These are phyloP conservation scores for Coprinellus aureogranulatus DNA, from an alignment of 768 basidiomycete genomes.

Conservation along the genomic window DNA sequence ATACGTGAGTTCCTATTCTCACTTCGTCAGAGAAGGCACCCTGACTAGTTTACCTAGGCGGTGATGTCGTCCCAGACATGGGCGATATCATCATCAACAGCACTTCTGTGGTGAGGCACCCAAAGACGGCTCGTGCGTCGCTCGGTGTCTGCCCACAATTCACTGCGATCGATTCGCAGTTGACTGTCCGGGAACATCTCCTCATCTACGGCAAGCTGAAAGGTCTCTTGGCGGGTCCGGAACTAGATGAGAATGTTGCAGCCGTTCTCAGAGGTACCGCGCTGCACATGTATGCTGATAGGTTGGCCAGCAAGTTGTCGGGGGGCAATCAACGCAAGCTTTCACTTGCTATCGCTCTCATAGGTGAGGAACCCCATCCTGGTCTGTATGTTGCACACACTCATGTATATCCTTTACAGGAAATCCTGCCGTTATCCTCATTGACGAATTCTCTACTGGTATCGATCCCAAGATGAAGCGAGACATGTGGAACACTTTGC, in stretches of 20 bases:
- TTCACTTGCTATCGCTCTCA: constrained; percentile 71
- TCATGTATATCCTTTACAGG: constrained; percentile 32
- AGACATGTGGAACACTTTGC: constrained; percentile 77
- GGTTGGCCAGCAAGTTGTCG: constrained; percentile 70
- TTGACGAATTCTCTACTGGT: constrained; percentile 83
- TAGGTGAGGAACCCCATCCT: constrained; percentile 14
- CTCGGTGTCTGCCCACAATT: constrained; percentile 85
- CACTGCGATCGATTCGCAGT: constrained; percentile 75
- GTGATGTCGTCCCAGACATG: constrained; percentile 61
- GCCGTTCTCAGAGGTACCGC: constrained; percentile 58
- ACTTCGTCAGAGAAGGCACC: background rate
- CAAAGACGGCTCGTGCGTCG: constrained; percentile 60
- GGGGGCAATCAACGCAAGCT: constrained; percentile 81
- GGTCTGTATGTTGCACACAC: background rate
- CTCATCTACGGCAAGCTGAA: constrained; percentile 71
- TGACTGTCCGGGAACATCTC: constrained; percentile 78
- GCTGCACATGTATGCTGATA: constrained; percentile 58
- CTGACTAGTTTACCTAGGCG: constrained; percentile 42
- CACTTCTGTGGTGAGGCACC: constrained; percentile 61
- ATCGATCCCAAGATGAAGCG: constrained; percentile 82
- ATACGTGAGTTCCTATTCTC: constrained; percentile 51
- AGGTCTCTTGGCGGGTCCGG: constrained; percentile 51
- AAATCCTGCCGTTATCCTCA: constrained; percentile 73
- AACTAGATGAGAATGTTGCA: constrained; percentile 53
- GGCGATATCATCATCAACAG: constrained; percentile 72